Base-by-base conservation (phyloP, 2,329 filamentous ascomycete genomes). In the Pseudogymnoascus sp. region DNA sequence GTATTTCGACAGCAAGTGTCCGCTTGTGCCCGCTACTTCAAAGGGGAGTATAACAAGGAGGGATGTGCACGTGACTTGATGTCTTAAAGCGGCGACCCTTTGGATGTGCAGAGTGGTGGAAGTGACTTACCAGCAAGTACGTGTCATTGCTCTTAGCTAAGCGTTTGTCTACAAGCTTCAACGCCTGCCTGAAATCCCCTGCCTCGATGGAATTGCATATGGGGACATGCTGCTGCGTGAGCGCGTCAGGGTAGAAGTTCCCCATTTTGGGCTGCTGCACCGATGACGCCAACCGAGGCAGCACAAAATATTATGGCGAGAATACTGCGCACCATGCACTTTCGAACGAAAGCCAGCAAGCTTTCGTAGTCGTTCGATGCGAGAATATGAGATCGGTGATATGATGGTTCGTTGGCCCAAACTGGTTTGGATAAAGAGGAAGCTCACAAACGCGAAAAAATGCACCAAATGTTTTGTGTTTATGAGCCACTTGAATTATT, bases 181-280 rank as follows among this genome's bases (percentile, higher is more conserved):
- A 62, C 9, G 71, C 71, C 62, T 71, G 69, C 64, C 72, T 73
- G 59, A 66, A 70, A 63, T 71, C 71, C 33, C 65, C 67, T n/a
- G 66, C 66, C 39, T 72, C 70, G 43, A 73, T 69, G 12, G 71
- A 69, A 53, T 68, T 70, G 67, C 69, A 71, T 38, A 73, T 73
- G 7, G 67, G 67, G 18, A 62, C 64, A 63, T 72, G 69, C 57
- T 68, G 67, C 35, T 67, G 66, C 57, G 70, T 69, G 60, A 64
- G 65, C 4, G 62, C 11, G 30, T 63, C 60, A 22, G 67, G 64
- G 38, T 33, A 53, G 28, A 53, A 53, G 25, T 8, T 4, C 47
- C 47, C 47, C 47, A 53, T 53, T 18, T 53, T 53, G 47, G 28
- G 47, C 47, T 53, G 28, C n/a, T 53, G 47, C 47, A 28, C 47